A percentile compares a stretch with the other conserved stretches of the same genome.
Evolutionary conservation across 306 rosid genomes (phyloP).

Genomic region (Cucumis sativus): DNA sequence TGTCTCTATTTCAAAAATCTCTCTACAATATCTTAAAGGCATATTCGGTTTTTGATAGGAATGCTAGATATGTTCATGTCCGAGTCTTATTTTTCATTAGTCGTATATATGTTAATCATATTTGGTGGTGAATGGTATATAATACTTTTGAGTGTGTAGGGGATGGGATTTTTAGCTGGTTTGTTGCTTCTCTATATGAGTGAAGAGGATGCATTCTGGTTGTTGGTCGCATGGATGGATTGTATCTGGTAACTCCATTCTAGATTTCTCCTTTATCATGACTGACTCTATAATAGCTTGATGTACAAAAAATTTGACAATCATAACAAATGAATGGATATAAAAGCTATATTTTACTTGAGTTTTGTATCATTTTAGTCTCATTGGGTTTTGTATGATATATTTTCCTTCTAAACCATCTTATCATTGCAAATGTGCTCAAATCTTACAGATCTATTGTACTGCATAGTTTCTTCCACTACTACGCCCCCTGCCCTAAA

Average conservation of each 20-base stretch:
- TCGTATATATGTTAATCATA: neutral
- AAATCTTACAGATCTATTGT: neutral
- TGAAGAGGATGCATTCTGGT: slow-evolving; percentile 97
- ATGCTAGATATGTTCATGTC: slow-evolving; percentile 98
- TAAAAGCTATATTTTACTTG: too few species aligned
- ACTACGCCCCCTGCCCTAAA: neutral
- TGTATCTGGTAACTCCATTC: slow-evolving; percentile 57
- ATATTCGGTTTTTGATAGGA: slow-evolving; percentile 86
- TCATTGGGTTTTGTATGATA: too few species aligned
- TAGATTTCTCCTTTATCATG: neutral
- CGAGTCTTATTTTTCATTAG: slow-evolving; percentile 7
- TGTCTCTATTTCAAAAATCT: slow-evolving; percentile 40
- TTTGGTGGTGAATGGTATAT: slow-evolving; percentile 5
- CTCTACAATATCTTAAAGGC: slow-evolving; percentile 95
- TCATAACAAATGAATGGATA: too few species aligned
- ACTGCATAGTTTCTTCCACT: neutral
- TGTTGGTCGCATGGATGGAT: slow-evolving; percentile 96
- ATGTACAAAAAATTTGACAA: neutral
- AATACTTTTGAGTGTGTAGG: slow-evolving; percentile 49
- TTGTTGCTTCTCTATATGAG: slow-evolving; percentile 95
- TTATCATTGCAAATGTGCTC: slow-evolving; percentile 2
- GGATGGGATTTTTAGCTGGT: slow-evolving; percentile 96
- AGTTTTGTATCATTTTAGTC: too few species aligned
- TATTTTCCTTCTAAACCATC: neutral
- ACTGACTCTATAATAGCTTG: neutral